These are phyloP conservation scores for Parietichytrium sp. DNA, from an alignment of 108 stramenopile species.

Conservation along the genomic window DNA sequence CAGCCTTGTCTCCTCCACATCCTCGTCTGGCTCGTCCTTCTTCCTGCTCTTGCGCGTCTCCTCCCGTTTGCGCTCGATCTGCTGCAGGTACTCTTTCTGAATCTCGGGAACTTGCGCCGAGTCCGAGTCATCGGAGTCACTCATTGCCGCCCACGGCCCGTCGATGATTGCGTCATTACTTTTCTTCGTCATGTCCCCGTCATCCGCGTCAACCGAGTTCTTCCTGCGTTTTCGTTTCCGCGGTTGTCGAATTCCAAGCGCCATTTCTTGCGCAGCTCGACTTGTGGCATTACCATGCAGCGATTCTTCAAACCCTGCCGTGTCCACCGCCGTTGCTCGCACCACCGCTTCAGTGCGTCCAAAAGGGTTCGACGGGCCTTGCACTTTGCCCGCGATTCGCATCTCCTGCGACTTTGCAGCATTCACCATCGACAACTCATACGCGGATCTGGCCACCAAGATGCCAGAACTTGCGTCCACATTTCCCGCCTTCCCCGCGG, in stretches of 20 bases:
- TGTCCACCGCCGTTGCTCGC: background rate
- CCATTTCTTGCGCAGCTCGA: background rate
- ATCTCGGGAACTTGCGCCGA: background rate
- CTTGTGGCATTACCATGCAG: background rate
- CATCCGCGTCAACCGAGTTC: background rate
- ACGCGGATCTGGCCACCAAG: too few relatives aligned
- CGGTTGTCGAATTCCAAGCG: background rate
- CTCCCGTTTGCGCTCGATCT: background rate
- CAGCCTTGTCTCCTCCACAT: background rate
- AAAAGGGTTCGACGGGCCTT: slow-evolving; percentile 7
- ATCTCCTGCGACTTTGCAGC: too few relatives aligned
- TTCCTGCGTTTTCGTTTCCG: background rate
- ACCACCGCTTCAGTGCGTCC: background rate
- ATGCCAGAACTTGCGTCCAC: too few relatives aligned
- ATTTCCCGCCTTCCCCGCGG: too few relatives aligned
- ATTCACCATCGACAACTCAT: too few relatives aligned
- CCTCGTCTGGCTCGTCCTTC: background rate
- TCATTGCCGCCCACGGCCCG: background rate
- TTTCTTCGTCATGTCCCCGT: background rate
- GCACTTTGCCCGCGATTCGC: too few relatives aligned
- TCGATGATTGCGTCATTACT: background rate
- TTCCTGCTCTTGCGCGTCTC: background rate
- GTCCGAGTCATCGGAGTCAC: background rate
- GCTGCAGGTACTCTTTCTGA: background rate
- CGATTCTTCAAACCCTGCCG: background rate